Percentiles rank a stretch among this genome's conserved stretches.
phyloP scores from a whole-genome alignment of 1,139 yeast genomes.

The Pichia sp. region DNA sequence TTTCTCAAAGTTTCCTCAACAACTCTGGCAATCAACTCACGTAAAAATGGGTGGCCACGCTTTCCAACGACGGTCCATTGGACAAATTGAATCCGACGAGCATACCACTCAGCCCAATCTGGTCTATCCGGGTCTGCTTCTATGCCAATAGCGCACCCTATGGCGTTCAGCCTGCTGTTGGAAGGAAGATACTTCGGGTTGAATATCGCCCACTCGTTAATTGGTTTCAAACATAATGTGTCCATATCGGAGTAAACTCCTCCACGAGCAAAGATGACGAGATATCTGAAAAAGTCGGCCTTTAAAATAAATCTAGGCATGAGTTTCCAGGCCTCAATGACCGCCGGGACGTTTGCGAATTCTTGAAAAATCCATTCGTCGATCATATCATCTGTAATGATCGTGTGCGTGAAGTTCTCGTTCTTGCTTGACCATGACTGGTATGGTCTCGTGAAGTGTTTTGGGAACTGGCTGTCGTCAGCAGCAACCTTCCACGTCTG shows the following conservation, averaged over 20 bases:
- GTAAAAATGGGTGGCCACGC: conserved; percentile 68
- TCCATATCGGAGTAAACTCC: conserved; percentile 77
- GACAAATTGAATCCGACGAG: conserved; percentile 72
- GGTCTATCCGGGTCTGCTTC: conserved; percentile 75
- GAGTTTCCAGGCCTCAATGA: conserved; percentile 54
- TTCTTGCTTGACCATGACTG: conserved; percentile 53
- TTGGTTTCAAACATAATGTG: conserved; percentile 50
- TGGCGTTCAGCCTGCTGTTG: background rate
- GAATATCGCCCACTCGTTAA: conserved; percentile 41
- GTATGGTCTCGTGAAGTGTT: conserved; percentile 39
- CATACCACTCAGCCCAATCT: conserved; percentile 72
- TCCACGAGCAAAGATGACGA: conserved; percentile 68
- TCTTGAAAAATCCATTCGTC: conserved; percentile 38
- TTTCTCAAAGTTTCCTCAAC: conserved; percentile 56
- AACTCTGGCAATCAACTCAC: conserved; percentile 63
- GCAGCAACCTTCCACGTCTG: conserved; percentile 88
- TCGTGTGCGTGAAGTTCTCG: conserved; percentile 55
- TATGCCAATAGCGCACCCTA: conserved; percentile 68
- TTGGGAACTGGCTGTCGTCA: conserved; percentile 51
- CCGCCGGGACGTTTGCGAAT: conserved; percentile 57
- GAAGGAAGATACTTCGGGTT: conserved; percentile 11
- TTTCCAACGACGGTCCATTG: conserved; percentile 74
- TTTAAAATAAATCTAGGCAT: conserved; percentile 65
- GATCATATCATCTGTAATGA: conserved; percentile 48
- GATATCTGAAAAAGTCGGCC: conserved; percentile 71